Conservation (phyloP, 441 rosid species). For the Euphorbia celastroides region DNA sequence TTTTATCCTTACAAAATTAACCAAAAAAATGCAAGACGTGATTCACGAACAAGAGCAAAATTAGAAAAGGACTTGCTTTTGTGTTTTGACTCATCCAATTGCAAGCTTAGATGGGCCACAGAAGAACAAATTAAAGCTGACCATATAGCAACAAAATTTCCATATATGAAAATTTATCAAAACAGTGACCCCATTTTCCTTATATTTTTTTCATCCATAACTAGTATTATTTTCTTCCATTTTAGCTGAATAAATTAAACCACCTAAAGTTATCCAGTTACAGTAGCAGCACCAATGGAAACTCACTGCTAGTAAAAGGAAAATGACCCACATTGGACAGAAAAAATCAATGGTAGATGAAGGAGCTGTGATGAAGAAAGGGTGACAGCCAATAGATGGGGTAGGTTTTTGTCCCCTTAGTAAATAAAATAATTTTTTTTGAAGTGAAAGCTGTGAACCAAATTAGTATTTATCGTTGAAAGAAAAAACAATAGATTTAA, state of each 20-base stretch:
- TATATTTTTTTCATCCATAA: neutral
- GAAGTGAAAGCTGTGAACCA: conserved; percentile 22
- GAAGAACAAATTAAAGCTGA: neutral
- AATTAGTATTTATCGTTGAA: conserved; percentile 28
- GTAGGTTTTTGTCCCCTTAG: neutral
- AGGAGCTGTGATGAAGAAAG: conserved; percentile 30
- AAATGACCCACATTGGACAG: neutral
- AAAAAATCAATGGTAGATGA: conserved; percentile 28
- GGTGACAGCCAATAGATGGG: conserved; percentile 23
- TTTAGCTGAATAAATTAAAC: too few relatives aligned
- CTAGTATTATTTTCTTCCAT: neutral
- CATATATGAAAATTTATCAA: neutral
- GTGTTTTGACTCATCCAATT: neutral
- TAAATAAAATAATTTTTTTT: neutral
- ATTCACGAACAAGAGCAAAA: neutral
- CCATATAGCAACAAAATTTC: neutral
- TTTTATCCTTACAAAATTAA: too few relatives aligned
- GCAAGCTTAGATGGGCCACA: conserved; percentile 1
- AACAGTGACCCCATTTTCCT: neutral
- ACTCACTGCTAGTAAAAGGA: conserved; percentile 17
- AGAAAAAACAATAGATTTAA: conserved; percentile 25
- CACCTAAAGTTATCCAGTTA: neutral
- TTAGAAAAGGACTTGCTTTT: neutral
- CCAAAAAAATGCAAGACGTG: neutral
- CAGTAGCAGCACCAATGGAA: neutral